phyloP scores from a whole-genome alignment of 108 stramenopile genomes.

The Chaetoceros muelleri region DNA sequence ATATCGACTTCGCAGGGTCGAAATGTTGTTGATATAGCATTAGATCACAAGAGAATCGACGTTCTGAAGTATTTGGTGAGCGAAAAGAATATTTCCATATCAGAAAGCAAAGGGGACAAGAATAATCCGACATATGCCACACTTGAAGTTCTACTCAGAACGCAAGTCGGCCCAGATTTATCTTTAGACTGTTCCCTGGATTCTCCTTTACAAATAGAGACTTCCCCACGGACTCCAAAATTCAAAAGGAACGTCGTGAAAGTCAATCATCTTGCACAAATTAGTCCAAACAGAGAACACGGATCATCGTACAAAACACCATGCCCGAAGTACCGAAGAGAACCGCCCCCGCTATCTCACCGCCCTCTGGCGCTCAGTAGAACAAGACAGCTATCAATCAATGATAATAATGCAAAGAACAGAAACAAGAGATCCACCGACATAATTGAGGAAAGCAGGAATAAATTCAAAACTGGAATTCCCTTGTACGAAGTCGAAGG shows the following conservation, averaged over 20 bases:
- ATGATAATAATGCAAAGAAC: neutral
- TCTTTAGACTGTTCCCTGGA: neutral
- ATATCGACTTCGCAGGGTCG: conserved; percentile 70
- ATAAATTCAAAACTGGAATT: neutral
- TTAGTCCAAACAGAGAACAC: neutral
- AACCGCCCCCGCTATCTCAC: neutral
- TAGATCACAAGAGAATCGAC: conserved; percentile 34
- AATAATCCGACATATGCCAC: neutral
- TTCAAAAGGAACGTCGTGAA: neutral
- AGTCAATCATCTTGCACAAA: neutral
- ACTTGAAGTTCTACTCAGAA: neutral
- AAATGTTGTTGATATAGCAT: conserved; percentile 63
- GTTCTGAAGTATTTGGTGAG: conserved; percentile 63
- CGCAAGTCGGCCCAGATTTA: neutral
- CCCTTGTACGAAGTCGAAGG: neutral
- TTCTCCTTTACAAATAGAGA: neutral
- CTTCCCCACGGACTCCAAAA: neutral
- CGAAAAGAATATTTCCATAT: conserved; percentile 55
- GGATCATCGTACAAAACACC: neutral
- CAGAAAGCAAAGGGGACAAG: conserved; percentile 13
- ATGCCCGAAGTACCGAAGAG: neutral
- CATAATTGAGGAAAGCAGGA: no score
- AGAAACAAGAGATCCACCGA: neutral
- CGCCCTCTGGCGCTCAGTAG: neutral
- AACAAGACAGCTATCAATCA: neutral